Evolutionary conservation across 2,329 filamentous ascomycete species (phyloP).

Genomic region (Fusarium sulawesiense): DNA sequence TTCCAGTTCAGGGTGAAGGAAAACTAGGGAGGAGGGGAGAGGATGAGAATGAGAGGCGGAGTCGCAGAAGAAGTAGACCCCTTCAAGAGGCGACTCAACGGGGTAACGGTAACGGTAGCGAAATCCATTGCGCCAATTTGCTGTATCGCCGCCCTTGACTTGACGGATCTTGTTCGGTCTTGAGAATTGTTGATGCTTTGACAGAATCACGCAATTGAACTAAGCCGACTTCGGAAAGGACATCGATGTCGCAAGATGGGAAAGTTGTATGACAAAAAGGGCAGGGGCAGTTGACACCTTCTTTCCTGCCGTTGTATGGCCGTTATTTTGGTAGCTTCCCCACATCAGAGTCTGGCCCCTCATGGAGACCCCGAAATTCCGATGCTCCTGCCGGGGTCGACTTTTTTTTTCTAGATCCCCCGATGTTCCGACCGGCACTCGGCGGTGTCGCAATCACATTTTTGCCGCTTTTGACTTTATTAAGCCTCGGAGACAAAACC

Average conservation of each 20-base stretch:
- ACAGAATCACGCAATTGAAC: slow-evolving; percentile 56
- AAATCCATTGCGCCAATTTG: slow-evolving; percentile 32
- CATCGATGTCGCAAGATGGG: slow-evolving; percentile 38
- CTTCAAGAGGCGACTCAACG: slow-evolving; percentile 42
- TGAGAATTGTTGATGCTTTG: slow-evolving; percentile 53
- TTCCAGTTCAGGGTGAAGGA: slow-evolving; percentile 38
- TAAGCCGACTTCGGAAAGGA: slow-evolving; percentile 49
- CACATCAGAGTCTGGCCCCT: slow-evolving; percentile 26
- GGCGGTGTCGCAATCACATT: slow-evolving; percentile 34
- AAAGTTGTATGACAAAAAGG: slow-evolving; percentile 31
- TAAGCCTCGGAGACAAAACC: slow-evolving; percentile 18
- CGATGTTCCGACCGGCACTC: slow-evolving; percentile 45
- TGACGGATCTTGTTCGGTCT: slow-evolving; percentile 40
- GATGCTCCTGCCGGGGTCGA: slow-evolving; percentile 19
- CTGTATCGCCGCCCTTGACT: slow-evolving; percentile 22
- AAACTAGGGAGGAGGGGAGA: slow-evolving; percentile 11
- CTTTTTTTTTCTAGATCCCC: slow-evolving; percentile 30
- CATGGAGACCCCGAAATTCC: slow-evolving; percentile 46
- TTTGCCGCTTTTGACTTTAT: slow-evolving; percentile 31
- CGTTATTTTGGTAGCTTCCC: slow-evolving; percentile 22
- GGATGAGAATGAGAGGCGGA: slow-evolving; percentile 16
- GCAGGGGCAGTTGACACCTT: rapidly evolving
- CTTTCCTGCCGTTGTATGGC: rapidly evolving
- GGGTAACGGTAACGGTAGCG: slow-evolving; percentile 38
- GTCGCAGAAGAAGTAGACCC: slow-evolving; percentile 28